These are phyloP conservation scores for Hypsizygus ulmarius DNA, from an alignment of 1,284 basidiomycete genomes.

Conservation along the genomic window DNA sequence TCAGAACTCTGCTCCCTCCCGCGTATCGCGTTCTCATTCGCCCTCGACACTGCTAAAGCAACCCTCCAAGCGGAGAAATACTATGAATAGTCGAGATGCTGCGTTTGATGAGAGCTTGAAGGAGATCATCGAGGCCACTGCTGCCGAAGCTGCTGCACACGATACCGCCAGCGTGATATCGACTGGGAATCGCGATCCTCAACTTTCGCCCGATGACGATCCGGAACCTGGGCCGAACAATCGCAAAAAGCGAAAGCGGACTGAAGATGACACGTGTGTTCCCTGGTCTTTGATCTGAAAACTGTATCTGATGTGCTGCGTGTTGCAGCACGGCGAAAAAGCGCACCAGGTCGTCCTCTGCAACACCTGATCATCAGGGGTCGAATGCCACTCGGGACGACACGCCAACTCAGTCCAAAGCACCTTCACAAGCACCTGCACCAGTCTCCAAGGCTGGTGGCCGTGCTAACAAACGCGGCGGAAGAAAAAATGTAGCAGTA, in stretches of 20 bases:
- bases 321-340: slow-evolving; percentile 53
- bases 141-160: slow-evolving; percentile 57
- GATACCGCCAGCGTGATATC: slow-evolving; percentile 32
- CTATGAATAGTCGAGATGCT: slow-evolving; percentile 96
- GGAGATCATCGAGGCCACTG: slow-evolving; percentile 69
- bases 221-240: slow-evolving; percentile 38
- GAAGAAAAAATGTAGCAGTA: slow-evolving; percentile 39
- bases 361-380: slow-evolving; percentile 53
- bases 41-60: slow-evolving; percentile 56
- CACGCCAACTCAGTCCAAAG: slow-evolving; percentile 33
- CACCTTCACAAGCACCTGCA: slow-evolving; percentile 25
- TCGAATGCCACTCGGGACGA: slow-evolving; percentile 43
- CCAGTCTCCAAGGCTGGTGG: slow-evolving; percentile 28
- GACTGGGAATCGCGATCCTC: slow-evolving; percentile 31
- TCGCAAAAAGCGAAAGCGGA: slow-evolving; percentile 73
- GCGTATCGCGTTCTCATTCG: slow-evolving; percentile 74
- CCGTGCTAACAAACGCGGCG: slow-evolving; percentile 41
- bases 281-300: slow-evolving; percentile 4
- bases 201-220: slow-evolving; percentile 44
- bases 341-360: slow-evolving; percentile 69
- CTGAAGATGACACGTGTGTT: slow-evolving; percentile 67
- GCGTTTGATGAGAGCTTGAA: slow-evolving; percentile 87
- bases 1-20: slow-evolving; percentile 40
- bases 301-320: slow-evolving; percentile 17
- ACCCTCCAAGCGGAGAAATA: slow-evolving; percentile 83